These are phyloP conservation scores for Penicillium antarcticum DNA, from an alignment of 495 filamentous ascomycete genomes.

Conservation along the genomic window DNA sequence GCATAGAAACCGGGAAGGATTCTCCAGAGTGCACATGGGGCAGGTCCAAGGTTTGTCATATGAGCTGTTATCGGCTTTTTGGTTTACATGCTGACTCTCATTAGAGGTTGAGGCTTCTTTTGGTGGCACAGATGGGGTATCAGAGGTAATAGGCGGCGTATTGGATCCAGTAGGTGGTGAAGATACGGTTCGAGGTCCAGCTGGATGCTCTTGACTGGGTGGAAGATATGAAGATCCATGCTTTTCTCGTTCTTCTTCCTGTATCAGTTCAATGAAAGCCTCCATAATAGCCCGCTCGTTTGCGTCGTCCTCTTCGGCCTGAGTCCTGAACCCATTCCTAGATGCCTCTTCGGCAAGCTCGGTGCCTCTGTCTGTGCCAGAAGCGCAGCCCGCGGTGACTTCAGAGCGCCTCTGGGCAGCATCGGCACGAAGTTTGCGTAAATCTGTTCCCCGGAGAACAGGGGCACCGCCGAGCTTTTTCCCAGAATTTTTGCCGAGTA, in stretches of 20 bases:
- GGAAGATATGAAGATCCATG: slow-evolving; percentile 64
- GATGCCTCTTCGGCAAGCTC: slow-evolving; percentile 68
- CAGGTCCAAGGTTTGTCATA: slow-evolving; percentile 65
- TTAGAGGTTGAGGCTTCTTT: background rate
- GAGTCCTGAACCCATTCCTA: slow-evolving; percentile 71
- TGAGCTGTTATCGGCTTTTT: slow-evolving; percentile 24
- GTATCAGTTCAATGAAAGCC: slow-evolving; percentile 82
- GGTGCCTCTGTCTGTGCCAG: slow-evolving; percentile 53
- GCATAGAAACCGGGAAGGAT: slow-evolving; percentile 62
- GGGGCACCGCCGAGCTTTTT: slow-evolving; percentile 70
- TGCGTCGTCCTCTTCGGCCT: slow-evolving; percentile 85
- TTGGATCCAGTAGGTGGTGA: slow-evolving; percentile 21
- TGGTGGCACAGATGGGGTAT: background rate
- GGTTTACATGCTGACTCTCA: slow-evolving; percentile 7
- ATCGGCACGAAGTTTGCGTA: slow-evolving; percentile 70
- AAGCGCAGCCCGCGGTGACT: slow-evolving; percentile 71
- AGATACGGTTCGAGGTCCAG: slow-evolving; percentile 42
- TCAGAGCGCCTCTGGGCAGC: slow-evolving; percentile 68
- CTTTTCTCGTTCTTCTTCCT: slow-evolving; percentile 75
- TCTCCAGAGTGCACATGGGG: slow-evolving; percentile 76
- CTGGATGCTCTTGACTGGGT: slow-evolving; percentile 58
- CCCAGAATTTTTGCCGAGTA: slow-evolving; percentile 59
- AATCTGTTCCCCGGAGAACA: slow-evolving; percentile 61
- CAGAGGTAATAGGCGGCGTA: slow-evolving; percentile 4
- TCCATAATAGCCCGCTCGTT: slow-evolving; percentile 88